Percentiles rank a stretch among this genome's conserved stretches.
phyloP scores from a whole-genome alignment of 768 basidiomycete genomes.

The Psilocybe cubensis region DNA sequence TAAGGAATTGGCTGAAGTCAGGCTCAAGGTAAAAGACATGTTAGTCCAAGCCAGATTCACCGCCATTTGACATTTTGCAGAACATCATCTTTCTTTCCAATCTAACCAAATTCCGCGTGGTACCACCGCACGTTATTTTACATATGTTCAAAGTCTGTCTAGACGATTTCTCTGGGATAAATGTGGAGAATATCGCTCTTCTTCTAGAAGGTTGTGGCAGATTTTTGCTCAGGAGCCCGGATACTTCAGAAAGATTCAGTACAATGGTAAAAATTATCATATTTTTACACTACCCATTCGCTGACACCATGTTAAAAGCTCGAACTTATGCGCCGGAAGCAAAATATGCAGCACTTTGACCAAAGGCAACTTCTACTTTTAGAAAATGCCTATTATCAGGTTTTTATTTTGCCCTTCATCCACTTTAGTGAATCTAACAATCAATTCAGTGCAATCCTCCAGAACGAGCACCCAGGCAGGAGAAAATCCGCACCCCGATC shows the following conservation, averaged over 20 bases:
- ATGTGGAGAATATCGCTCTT: slow-evolving; percentile 91
- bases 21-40: slow-evolving; percentile 67
- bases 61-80: slow-evolving; percentile 38
- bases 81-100: slow-evolving; percentile 89
- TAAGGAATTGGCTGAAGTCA: slow-evolving; percentile 83
- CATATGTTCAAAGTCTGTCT: slow-evolving; percentile 97
- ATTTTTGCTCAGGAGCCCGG: slow-evolving; percentile 85
- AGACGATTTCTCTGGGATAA: slow-evolving; percentile 92
- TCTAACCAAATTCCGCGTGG: slow-evolving; percentile 93
- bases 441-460: slow-evolving; percentile 88
- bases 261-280: slow-evolving; percentile 69
- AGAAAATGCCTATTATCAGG: slow-evolving; percentile 99
- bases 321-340: slow-evolving; percentile 94
- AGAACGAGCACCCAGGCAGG: slow-evolving; percentile 83
- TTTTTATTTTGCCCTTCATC: slow-evolving; percentile 44
- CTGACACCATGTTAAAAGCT: slow-evolving; percentile 48
- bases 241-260: slow-evolving; percentile 83
- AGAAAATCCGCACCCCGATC: slow-evolving; percentile 83
- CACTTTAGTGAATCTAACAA: slow-evolving; percentile 1
- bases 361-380: slow-evolving; percentile 86
- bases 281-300: neutral
- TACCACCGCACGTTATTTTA: slow-evolving; percentile 88
- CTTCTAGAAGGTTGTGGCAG: slow-evolving; percentile 94
- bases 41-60: neutral
- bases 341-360: slow-evolving; percentile 91